Evolutionary conservation across 208 protist species (phyloP).

Genomic region (Balamuthia mandrillaris): DNA sequence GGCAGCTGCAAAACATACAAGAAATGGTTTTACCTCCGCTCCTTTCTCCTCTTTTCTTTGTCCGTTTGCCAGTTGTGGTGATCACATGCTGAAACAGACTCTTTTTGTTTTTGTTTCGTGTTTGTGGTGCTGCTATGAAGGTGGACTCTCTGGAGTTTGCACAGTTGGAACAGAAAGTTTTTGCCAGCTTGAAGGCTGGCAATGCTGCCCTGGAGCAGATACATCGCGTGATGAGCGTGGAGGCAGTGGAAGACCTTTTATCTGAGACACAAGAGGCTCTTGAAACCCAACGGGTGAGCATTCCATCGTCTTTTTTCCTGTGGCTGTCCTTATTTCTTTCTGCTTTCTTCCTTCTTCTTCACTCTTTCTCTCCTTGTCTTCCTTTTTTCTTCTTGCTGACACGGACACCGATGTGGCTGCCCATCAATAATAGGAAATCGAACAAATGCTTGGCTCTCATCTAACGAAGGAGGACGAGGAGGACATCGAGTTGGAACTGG

Average conservation of each 20-base stretch:
- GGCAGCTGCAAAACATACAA: constrained; percentile 51
- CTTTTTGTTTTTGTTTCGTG: background rate
- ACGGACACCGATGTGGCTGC: background rate
- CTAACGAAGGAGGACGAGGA: constrained; percentile 53
- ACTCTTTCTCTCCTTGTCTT: background rate
- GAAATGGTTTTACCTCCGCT: constrained; percentile 32
- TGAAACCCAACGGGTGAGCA: constrained; percentile 51
- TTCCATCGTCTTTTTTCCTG: background rate
- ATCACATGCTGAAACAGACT: background rate
- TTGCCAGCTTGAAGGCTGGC: constrained; percentile 50
- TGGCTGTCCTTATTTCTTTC: background rate
- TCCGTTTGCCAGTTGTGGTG: background rate
- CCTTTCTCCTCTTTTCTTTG: background rate
- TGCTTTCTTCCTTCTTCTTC: background rate
- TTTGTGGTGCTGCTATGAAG: background rate
- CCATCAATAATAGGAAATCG: constrained; percentile 35
- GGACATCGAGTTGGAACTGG: constrained; percentile 48
- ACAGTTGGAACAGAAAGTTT: constrained; percentile 50
- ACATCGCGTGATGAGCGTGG: constrained; percentile 54
- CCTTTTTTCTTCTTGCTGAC: background rate
- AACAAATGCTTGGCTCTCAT: constrained; percentile 39
- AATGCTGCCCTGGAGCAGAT: constrained; percentile 50
- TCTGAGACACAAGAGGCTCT: constrained; percentile 55
- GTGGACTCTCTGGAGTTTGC: constrained; percentile 57
- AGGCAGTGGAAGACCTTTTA: constrained; percentile 60